Percentiles rank a stretch among this genome's conserved stretches.
These are phyloP conservation scores for Brasilioporus rufonigricans DNA, from an alignment of 768 basidiomycete species.

Conservation along the genomic window DNA sequence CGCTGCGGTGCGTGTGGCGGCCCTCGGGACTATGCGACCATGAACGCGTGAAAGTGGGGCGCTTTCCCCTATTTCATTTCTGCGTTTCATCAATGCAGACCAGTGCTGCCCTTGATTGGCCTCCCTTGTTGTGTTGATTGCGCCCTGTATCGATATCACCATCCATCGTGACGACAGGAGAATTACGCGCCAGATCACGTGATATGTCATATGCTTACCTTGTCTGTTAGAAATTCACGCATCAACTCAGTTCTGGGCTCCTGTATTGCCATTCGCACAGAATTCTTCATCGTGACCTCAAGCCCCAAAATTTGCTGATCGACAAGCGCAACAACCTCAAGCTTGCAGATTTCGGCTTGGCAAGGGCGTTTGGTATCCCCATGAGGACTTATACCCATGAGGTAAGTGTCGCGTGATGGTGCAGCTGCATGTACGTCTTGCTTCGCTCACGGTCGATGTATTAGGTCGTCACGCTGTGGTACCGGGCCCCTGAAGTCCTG, in stretches of 20 bases:
- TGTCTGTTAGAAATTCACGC: constrained; percentile 84
- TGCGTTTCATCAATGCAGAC: constrained; percentile 1
- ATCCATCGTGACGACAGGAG: constrained; percentile 19
- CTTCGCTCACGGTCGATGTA: constrained; percentile 9
- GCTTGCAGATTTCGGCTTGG: constrained; percentile 94
- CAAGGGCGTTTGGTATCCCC: constrained; percentile 96
- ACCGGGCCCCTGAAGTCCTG: constrained; percentile 95
- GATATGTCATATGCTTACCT: constrained; percentile 21
- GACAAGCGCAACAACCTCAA: constrained; percentile 89
- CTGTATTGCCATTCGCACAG: constrained; percentile 94
- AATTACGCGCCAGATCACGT: constrained; percentile 32
- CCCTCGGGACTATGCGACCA: constrained; percentile 8
- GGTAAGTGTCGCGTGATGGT: constrained; percentile 53
- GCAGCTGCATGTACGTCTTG: background rate
- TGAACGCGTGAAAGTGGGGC: constrained; percentile 24
- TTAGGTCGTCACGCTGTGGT: constrained; percentile 99
- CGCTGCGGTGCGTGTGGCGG: background rate
- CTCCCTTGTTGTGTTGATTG: background rate
- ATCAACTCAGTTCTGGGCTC: constrained; percentile 87
- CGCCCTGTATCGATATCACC: constrained; percentile 20
- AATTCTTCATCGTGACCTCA: constrained; percentile 95
- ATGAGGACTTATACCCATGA: constrained; percentile 99
- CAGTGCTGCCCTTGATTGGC: background rate
- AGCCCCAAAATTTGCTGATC: constrained; percentile 94
- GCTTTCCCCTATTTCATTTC: constrained; percentile 10